These are phyloP conservation scores for Candida freyschussii DNA, from an alignment of 1,139 yeast species.

Conservation along the genomic window DNA sequence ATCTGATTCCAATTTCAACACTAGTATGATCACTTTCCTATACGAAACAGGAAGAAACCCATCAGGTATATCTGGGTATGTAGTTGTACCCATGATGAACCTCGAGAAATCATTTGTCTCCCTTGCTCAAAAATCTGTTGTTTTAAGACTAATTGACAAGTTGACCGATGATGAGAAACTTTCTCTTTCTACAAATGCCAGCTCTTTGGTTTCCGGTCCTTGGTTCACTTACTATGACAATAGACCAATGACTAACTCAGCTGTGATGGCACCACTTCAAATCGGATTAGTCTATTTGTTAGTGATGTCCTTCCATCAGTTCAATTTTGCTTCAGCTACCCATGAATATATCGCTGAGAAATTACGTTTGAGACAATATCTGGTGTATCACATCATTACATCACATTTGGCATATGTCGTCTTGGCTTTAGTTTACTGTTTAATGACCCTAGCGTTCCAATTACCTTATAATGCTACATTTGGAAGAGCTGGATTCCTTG, in stretches of 20 bases:
- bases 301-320: slow-evolving; percentile 54
- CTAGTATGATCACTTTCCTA: slow-evolving; percentile 30
- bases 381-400: slow-evolving; percentile 34
- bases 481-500: slow-evolving; percentile 57
- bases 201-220: slow-evolving; percentile 6
- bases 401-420: slow-evolving; percentile 45
- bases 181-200: slow-evolving; percentile 36
- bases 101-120: slow-evolving; percentile 31
- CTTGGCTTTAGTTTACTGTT: slow-evolving; percentile 49
- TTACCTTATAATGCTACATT: slow-evolving; percentile 47
- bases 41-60: slow-evolving; percentile 54
- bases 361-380: slow-evolving; percentile 35
- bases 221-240: slow-evolving; percentile 36
- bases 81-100: slow-evolving; percentile 33
- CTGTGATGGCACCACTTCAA: slow-evolving; percentile 62
- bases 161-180: slow-evolving; percentile 34
- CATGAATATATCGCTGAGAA: slow-evolving; percentile 39
- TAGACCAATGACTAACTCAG: slow-evolving; percentile 30
- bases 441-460: slow-evolving; percentile 55
- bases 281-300: slow-evolving; percentile 71
- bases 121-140: slow-evolving; percentile 5
- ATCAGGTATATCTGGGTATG: slow-evolving; percentile 35
- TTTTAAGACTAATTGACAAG: slow-evolving; percentile 8
- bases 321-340: slow-evolving; percentile 43
- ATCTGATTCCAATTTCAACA: slow-evolving; percentile 25